Percentiles rank a stretch among this genome's conserved stretches.
Conservation (phyloP, 2,329 filamentous ascomycete species). For the Exophiala aquamarina region DNA sequence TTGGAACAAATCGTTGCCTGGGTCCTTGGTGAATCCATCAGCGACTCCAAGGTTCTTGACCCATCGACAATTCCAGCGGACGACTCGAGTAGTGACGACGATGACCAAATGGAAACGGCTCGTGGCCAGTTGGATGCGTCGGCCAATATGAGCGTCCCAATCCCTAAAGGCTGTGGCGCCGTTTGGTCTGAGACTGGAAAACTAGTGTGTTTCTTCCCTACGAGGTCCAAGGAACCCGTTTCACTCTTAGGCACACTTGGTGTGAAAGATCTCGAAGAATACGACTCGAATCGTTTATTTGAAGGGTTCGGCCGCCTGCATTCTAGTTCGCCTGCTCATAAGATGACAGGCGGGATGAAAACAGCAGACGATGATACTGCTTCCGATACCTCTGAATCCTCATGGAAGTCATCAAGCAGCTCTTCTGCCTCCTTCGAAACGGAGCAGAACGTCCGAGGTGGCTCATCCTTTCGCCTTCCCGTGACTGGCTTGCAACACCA, state of each 20-base stretch:
- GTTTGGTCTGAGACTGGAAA: constrained; percentile 58
- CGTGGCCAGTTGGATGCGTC: constrained; percentile 34
- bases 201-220: constrained; percentile 58
- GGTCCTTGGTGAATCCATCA: constrained; percentile 60
- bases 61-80: constrained; percentile 58
- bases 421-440: constrained; percentile 48
- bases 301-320: constrained; percentile 64
- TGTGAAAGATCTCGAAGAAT: constrained; percentile 49
- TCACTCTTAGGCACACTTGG: constrained; percentile 50
- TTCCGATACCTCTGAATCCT: constrained; percentile 49
- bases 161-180: constrained; percentile 60
- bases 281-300: constrained; percentile 55
- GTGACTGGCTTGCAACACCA: constrained; percentile 49
- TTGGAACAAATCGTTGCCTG: constrained; percentile 57
- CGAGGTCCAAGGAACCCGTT: constrained; percentile 51
- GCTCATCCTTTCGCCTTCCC: constrained; percentile 37
- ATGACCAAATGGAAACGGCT: constrained; percentile 41
- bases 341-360: constrained; percentile 45
- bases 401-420: constrained; percentile 62
- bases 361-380: constrained; percentile 40
- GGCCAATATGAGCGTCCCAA: constrained; percentile 63
- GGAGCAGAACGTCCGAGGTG: constrained; percentile 47
- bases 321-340: constrained; percentile 49
- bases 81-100: constrained; percentile 82
- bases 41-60: constrained; percentile 46